Evolutionary conservation across 164 flowering plant species (phyloP).

Genomic region (Sextonia rubra): DNA sequence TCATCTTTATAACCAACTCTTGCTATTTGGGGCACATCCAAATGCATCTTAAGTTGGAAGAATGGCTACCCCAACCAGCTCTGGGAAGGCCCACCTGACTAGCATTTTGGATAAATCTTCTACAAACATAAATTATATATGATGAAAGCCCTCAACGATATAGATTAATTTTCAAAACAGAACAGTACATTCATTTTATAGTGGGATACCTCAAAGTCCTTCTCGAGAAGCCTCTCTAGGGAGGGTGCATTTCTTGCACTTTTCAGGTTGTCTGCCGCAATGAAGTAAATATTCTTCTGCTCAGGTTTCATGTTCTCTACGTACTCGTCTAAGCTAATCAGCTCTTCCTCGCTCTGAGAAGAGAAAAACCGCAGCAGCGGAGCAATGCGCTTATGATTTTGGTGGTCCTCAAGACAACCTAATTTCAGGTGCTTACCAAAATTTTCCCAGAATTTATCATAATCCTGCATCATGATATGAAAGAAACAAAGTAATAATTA

Average conservation of each 20-base stretch:
- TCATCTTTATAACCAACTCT: too few relatives aligned
- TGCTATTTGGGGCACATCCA: too few relatives aligned
- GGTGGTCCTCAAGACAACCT: constrained; percentile 92
- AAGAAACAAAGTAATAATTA: too few relatives aligned
- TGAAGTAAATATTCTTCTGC: constrained; percentile 86
- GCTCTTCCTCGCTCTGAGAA: constrained; percentile 74
- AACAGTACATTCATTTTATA: neutral
- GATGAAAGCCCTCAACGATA: too few relatives aligned
- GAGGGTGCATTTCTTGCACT: constrained; percentile 90
- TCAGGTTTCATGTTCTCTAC: constrained; percentile 94
- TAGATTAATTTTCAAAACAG: too few relatives aligned
- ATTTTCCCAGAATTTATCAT: constrained; percentile 90
- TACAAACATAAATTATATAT: too few relatives aligned
- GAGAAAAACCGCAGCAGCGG: constrained; percentile 91
- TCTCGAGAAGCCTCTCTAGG: constrained; percentile 72
- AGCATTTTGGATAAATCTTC: too few relatives aligned
- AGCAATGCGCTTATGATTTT: constrained; percentile 89
- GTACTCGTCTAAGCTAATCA: constrained; percentile 94
- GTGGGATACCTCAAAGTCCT: constrained; percentile 63
- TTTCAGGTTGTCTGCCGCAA: constrained; percentile 79
- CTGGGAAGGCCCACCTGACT: too few relatives aligned
- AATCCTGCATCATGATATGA: constrained; percentile 48
- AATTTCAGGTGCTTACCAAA: constrained; percentile 79
- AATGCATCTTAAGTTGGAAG: too few relatives aligned
- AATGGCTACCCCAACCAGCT: too few relatives aligned